Base-by-base conservation (phyloP, 164 flowering plant genomes). In the Aristolochia californica region DNA sequence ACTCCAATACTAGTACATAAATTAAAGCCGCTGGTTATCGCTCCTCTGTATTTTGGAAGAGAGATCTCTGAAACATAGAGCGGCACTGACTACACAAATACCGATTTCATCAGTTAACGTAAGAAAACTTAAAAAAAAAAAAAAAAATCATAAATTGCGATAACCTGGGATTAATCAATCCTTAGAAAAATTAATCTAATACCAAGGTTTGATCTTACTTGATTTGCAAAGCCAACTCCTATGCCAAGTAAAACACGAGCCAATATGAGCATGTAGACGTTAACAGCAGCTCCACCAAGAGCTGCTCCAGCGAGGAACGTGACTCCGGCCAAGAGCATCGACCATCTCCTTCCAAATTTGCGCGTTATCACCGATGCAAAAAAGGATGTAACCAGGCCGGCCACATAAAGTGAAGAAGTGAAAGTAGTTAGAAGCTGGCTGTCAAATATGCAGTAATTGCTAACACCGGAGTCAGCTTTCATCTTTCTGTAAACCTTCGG, bases 51-150 rank as follows among this genome's bases (percentile, higher is more conserved):
- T 23, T 26, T 45, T 3, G 70, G 48, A 30, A 70, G 74, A 14
- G 96, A 83, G 88, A 88, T 83, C 73, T 85, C 96, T 0, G 88
- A 83, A 5, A 88, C 73, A 60, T 88, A 88, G 0, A 87, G 53
- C 13, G 96, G 96, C 2, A 82, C 83, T 5, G 89, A 47, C 96
- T 86, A 77, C 62, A 63, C 16, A 59, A 16, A 15, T 8, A 47
- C 18, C 34, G 9, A 20, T 13, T 18, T 22, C 27, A n/a, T n/a
- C n/a, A n/a, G n/a, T n/a, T n/a, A n/a, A n/a, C n/a, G n/a, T n/a
- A n/a, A n/a, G n/a, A n/a, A n/a, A n/a, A n/a, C n/a, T n/a, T n/a
- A n/a, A 28, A 28, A 28, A 28, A 7, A 2, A 28, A 28, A 28
- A 28, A 28, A 28, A 7, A 28, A 28, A 28, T n/a, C n/a, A n/a